phyloP scores from a whole-genome alignment of 805 yeast species.

The Priceomyces haplophilus region DNA sequence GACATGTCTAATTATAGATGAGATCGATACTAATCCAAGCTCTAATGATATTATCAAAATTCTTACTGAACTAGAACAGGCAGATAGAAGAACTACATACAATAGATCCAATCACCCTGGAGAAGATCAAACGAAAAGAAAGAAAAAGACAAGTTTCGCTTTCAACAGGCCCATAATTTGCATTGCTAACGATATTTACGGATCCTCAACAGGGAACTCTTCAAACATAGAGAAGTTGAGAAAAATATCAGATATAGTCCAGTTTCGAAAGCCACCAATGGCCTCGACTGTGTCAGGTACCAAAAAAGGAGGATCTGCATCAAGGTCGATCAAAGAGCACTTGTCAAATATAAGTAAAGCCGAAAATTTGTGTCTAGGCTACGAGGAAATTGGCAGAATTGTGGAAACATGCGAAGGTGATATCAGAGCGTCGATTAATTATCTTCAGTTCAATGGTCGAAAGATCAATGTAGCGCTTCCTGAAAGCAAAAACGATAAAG shows the following conservation, averaged over 20 bases:
- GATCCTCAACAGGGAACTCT: constrained; percentile 31
- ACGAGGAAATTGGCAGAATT: constrained; percentile 57
- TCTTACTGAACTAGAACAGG: constrained; percentile 57
- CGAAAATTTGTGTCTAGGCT: constrained; percentile 52
- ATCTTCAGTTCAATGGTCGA: constrained; percentile 61
- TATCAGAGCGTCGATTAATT: constrained; percentile 79
- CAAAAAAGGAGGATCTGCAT: constrained; percentile 34
- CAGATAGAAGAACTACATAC: constrained; percentile 53
- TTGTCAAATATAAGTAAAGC: constrained; percentile 47
- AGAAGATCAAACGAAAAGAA: constrained; percentile 19
- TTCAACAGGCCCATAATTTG: constrained; percentile 85
- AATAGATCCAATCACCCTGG: constrained; percentile 5
- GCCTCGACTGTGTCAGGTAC: constrained; percentile 43
- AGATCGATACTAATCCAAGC: constrained; percentile 59
- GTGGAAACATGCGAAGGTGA: constrained; percentile 76
- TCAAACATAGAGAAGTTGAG: constrained; percentile 72
- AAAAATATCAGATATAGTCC: constrained; percentile 67
- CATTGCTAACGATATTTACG: constrained; percentile 83
- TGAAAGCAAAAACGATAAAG: constrained; percentile 1
- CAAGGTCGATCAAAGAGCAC: constrained; percentile 35
- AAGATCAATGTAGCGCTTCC: constrained; percentile 9
- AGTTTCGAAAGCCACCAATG: constrained; percentile 58
- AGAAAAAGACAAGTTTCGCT: constrained; percentile 34
- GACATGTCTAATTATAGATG: constrained; percentile 81
- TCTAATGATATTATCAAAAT: constrained; percentile 36